A percentile compares a stretch with the other conserved stretches of the same genome.
Conservation (phyloP, 257 asterid genomes). For the Solanum piurae region DNA sequence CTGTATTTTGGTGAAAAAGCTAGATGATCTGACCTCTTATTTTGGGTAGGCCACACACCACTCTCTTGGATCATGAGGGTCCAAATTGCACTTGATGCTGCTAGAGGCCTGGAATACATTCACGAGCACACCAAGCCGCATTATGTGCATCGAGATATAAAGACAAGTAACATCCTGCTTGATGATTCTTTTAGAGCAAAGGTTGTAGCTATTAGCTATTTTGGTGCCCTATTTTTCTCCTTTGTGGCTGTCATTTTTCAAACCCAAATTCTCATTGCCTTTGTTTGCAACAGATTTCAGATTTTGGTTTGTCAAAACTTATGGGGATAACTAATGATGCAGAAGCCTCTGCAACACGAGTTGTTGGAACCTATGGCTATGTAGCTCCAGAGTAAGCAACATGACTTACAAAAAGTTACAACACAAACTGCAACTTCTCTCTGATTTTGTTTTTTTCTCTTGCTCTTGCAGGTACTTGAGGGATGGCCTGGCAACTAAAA, state of each 20-base stretch:
- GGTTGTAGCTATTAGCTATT: constrained; percentile 27
- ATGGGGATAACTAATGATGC: constrained; percentile 63
- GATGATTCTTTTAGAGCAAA: constrained; percentile 83
- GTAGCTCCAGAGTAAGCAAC: constrained; percentile 90
- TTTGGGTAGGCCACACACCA: constrained; percentile 61
- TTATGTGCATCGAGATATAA: constrained; percentile 91
- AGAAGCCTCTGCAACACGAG: constrained; percentile 85
- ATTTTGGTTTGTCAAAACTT: constrained; percentile 91
- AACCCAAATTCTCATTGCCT: constrained; percentile 7
- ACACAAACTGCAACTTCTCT: not conserved
- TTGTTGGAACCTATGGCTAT: constrained; percentile 93
- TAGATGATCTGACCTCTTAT: not conserved
- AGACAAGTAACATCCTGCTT: constrained; percentile 84
- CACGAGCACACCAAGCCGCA: constrained; percentile 98
- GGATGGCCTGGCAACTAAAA: constrained; percentile 76
- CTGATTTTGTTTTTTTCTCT: constrained; percentile 10
- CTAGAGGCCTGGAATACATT: constrained; percentile 90
- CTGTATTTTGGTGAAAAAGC: not conserved
- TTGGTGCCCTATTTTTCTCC: not conserved
- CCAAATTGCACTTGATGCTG: constrained; percentile 98
- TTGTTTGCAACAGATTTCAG: constrained; percentile 54
- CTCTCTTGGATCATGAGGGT: constrained; percentile 89
- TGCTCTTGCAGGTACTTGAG: constrained; percentile 58
- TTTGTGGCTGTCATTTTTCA: not conserved
- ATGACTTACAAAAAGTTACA: not conserved